Evolutionary conservation across 2,329 filamentous ascomycete genomes (phyloP).

Genomic region (Penicillium sp.): DNA sequence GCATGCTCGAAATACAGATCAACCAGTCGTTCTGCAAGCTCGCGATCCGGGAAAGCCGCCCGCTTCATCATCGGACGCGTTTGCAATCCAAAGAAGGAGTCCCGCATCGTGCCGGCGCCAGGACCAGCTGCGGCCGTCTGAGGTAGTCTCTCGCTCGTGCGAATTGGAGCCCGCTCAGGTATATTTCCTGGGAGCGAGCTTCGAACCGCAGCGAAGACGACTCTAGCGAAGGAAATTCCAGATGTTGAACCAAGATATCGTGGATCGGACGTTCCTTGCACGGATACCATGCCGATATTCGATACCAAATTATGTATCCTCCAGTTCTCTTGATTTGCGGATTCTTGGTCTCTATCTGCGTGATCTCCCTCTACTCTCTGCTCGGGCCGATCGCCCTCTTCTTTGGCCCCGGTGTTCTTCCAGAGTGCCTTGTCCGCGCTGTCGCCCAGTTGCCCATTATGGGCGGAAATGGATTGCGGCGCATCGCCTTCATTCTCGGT

Average conservation of each 20-base stretch:
- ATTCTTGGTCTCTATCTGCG: constrained; percentile 31
- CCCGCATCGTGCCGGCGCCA: constrained; percentile 79
- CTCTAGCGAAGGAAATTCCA: constrained; percentile 89
- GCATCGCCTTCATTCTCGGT: constrained; percentile 30
- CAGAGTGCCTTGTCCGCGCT: constrained; percentile 13
- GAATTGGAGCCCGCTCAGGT: constrained; percentile 65
- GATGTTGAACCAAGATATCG: constrained; percentile 82
- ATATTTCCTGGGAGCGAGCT: constrained; percentile 61
- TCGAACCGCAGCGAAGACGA: constrained; percentile 92
- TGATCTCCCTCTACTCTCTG: constrained; percentile 18
- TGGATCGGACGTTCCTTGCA: constrained; percentile 75
- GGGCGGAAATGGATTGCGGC: constrained; percentile 16
- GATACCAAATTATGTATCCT: constrained; percentile 67
- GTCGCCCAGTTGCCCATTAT: constrained; percentile 18
- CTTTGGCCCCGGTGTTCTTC: constrained; percentile 21
- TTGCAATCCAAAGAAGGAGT: constrained; percentile 96
- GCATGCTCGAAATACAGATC: constrained; percentile 93
- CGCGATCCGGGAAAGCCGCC: constrained; percentile 77
- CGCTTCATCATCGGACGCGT: constrained; percentile 85
- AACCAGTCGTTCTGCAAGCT: constrained; percentile 71
- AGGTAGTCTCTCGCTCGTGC: constrained; percentile 57
- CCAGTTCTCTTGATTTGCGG: constrained; percentile 58
- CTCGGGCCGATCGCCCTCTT: constrained; percentile 21
- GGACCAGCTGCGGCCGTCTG: constrained; percentile 51
- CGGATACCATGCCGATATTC: constrained; percentile 73